phyloP scores from a whole-genome alignment of 2,329 filamentous ascomycete genomes.

The Elsinoe necatrix region DNA sequence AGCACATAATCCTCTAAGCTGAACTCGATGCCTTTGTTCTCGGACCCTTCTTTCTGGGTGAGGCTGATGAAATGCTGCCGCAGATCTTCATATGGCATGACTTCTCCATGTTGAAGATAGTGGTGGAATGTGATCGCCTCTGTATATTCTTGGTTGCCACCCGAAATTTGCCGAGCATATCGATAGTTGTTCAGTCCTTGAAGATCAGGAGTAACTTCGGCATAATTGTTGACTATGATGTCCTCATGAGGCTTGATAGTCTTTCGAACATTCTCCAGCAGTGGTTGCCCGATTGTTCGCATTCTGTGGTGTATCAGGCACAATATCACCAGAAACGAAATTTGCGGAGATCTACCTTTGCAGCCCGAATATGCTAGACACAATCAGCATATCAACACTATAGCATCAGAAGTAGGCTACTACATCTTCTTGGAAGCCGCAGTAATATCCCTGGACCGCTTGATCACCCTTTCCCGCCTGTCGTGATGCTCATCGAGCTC shows the following conservation, averaged over 20 bases:
- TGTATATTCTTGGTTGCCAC: conserved; percentile 85
- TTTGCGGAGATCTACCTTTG: conserved; percentile 50
- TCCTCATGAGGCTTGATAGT: conserved; percentile 61
- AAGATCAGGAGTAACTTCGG: conserved; percentile 61
- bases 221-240: conserved; percentile 63
- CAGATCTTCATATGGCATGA: conserved; percentile 62
- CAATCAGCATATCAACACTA: conserved; percentile 21
- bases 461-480: conserved; percentile 79
- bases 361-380: conserved; percentile 66
- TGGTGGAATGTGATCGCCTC: conserved; percentile 84
- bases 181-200: conserved; percentile 72
- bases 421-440: conserved; percentile 96
- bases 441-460: conserved; percentile 85
- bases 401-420: conserved; percentile 23
- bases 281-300: conserved; percentile 48
- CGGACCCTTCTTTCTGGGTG: conserved; percentile 22
- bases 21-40: conserved; percentile 49
- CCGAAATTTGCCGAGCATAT: conserved; percentile 68
- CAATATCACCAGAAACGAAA: not conserved
- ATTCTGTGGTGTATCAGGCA: conserved; percentile 41
- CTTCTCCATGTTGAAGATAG: conserved; percentile 68
- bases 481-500: conserved; percentile 95
- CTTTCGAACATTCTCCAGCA: conserved; percentile 61
- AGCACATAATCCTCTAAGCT: conserved; percentile 80
- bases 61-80: conserved; percentile 31